Evolutionary conservation across 2,329 filamentous ascomycete genomes (phyloP).

Genomic region (Cercospora sp.): DNA sequence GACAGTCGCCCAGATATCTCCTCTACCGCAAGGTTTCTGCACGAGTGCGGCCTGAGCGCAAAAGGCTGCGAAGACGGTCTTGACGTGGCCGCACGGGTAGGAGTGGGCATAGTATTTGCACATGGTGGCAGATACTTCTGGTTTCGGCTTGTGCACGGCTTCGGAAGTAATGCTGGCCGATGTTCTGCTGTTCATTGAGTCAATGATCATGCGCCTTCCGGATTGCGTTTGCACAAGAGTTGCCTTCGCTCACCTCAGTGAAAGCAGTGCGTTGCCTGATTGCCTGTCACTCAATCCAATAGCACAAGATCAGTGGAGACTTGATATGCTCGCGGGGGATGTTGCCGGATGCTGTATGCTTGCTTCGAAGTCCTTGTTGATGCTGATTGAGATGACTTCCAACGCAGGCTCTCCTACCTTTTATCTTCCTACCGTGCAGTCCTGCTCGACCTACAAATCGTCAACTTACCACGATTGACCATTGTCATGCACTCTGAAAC

Average conservation of each 20-base stretch:
- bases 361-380: neutral
- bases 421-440: neutral
- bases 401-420: neutral
- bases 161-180: neutral
- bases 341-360: neutral
- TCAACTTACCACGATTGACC: neutral
- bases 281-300: neutral
- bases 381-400: neutral
- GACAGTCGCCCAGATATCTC: conserved; percentile 42
- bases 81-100: conserved; percentile 49
- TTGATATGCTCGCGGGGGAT: neutral
- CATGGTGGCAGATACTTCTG: conserved; percentile 36
- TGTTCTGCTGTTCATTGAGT: neutral
- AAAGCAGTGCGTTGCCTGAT: neutral
- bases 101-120: conserved; percentile 52
- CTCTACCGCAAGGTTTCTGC: conserved; percentile 37
- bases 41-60: conserved; percentile 37
- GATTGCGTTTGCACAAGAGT: neutral
- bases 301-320: neutral
- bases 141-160: neutral
- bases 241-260: neutral
- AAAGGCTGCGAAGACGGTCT: conserved; percentile 41
- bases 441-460: neutral
- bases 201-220: neutral
- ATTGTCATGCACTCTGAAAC: conserved; percentile 23